A percentile compares a stretch with the other conserved stretches of the same genome.
These are phyloP conservation scores for Mortierella antarctica DNA, from an alignment of 192 early-diverging fungal species.

Conservation along the genomic window DNA sequence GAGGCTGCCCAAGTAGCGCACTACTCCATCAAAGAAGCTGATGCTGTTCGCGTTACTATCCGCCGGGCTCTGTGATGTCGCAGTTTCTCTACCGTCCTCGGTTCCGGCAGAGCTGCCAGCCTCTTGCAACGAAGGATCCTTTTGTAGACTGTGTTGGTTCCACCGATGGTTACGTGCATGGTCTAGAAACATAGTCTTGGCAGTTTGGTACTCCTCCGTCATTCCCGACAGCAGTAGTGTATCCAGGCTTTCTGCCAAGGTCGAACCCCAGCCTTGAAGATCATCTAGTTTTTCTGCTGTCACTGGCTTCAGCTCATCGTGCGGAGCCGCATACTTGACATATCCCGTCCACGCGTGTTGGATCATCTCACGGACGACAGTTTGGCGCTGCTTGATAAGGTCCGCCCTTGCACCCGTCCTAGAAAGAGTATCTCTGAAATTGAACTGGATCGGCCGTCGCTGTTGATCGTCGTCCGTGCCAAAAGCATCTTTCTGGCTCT, in stretches of 20 bases:
- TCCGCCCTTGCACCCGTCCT: background rate
- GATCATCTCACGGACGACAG: constrained; percentile 22
- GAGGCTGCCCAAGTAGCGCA: constrained; percentile 75
- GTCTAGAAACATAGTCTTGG: constrained; percentile 58
- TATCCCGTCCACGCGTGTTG: constrained; percentile 34
- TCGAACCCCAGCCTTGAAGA: constrained; percentile 69
- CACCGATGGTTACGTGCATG: constrained; percentile 42
- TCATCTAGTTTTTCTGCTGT: background rate
- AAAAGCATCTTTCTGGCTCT: background rate
- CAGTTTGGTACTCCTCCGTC: constrained; percentile 66
- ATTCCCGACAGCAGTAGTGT: constrained; percentile 74
- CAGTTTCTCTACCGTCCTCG: background rate
- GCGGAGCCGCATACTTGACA: constrained; percentile 16
- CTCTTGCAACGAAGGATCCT: background rate
- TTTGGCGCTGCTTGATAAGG: background rate
- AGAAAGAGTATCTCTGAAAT: background rate
- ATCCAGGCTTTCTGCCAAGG: constrained; percentile 77
- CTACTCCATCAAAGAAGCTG: constrained; percentile 73
- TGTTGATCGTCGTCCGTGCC: background rate
- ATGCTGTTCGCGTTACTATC: background rate
- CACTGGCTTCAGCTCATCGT: constrained; percentile 13
- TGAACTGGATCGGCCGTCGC: constrained; percentile 20
- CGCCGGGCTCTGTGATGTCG: background rate
- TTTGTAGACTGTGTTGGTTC: background rate
- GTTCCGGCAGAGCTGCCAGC: too few relatives aligned